phyloP scores from a whole-genome alignment of 345 rosid genomes.

The Trapa bicornis region DNA sequence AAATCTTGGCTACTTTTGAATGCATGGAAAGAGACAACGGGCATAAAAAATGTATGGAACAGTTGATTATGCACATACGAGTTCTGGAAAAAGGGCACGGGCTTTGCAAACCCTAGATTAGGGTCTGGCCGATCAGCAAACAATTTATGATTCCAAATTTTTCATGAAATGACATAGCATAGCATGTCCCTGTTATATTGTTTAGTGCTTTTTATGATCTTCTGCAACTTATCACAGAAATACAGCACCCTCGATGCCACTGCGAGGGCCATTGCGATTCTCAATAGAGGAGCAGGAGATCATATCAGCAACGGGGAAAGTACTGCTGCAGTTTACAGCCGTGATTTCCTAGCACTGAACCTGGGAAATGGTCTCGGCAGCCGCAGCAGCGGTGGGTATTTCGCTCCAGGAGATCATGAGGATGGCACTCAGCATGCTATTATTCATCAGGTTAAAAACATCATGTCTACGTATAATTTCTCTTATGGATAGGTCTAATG shows the following conservation, averaged over 20 bases:
- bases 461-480: too few species aligned
- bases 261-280: not conserved
- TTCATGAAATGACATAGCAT: not conserved
- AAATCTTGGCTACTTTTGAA: too few species aligned
- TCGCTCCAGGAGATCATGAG: not conserved
- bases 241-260: conserved; percentile 14
- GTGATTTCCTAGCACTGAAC: conserved; percentile 16
- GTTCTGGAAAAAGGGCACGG: too few species aligned
- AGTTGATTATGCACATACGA: too few species aligned
- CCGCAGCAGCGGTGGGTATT: not conserved
- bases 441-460: not conserved
- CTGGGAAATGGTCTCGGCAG: not conserved
- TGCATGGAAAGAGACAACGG: too few species aligned
- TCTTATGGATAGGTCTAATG: too few species aligned
- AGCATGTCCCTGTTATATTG: too few species aligned
- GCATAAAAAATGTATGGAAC: too few species aligned
- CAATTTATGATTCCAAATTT: not conserved
- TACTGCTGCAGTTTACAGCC: not conserved
- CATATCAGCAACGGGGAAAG: conserved; percentile 7
- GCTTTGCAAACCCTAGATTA: too few species aligned
- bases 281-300: conserved; percentile 6
- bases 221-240: conserved; percentile 19
- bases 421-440: not conserved
- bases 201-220: not conserved
- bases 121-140: not conserved